These are phyloP conservation scores for Iberis pinnata DNA, from an alignment of 345 rosid species.

Conservation along the genomic window DNA sequence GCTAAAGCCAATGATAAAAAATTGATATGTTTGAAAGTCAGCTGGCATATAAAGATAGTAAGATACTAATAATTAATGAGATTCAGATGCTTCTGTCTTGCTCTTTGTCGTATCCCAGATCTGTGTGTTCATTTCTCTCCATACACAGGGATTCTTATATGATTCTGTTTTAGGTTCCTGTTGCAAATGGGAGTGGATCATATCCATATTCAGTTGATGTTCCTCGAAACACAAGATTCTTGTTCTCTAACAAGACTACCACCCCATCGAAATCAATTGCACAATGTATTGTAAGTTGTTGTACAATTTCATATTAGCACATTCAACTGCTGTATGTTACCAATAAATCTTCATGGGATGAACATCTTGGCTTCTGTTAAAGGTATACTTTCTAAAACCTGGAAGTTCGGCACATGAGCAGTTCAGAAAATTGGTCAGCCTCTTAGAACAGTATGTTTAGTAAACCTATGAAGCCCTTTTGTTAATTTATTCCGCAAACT, in stretches of 20 bases:
- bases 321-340: conserved; percentile 24
- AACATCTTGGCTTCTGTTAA: conserved; percentile 25
- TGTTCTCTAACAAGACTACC: conserved; percentile 71
- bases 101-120: conserved; percentile 3
- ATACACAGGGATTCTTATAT: conserved; percentile 14
- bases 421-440: conserved; percentile 86
- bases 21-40: no score
- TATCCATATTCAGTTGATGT: conserved; percentile 90
- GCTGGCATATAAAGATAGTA: no score
- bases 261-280: conserved; percentile 90
- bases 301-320: conserved; percentile 6
- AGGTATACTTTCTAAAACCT: conserved; percentile 86
- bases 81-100: conserved; percentile 3
- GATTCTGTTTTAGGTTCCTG: conserved; percentile 68
- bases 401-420: conserved; percentile 63
- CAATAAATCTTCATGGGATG: conserved; percentile 21
- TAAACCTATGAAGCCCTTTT: neutral
- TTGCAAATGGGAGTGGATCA: conserved; percentile 93
- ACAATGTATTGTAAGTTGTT: conserved; percentile 69
- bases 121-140: conserved; percentile 8
- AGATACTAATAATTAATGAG: neutral
- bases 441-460: conserved; percentile 90
- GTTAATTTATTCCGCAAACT: conserved; percentile 8
- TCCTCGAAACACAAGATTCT: conserved; percentile 88
- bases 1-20: conserved; percentile 9